These are phyloP conservation scores for Collybia mongolica DNA, from an alignment of 768 basidiomycete genomes.

Conservation along the genomic window DNA sequence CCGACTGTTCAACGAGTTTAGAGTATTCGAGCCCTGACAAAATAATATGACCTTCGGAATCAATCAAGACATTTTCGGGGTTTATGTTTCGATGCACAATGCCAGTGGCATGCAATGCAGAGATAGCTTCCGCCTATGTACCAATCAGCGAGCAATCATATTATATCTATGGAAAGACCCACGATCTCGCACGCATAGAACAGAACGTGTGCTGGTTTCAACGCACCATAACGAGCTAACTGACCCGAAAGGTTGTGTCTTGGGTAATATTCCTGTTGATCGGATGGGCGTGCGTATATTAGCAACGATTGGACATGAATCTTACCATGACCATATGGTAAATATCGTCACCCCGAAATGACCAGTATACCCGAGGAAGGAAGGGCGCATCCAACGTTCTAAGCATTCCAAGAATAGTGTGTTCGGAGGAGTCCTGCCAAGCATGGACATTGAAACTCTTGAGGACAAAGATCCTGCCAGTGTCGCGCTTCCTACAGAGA, in stretches of 20 bases:
- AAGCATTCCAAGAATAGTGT: conserved; percentile 32
- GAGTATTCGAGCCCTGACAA: conserved; percentile 1
- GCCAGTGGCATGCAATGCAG: conserved; percentile 39
- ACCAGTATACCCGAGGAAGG: conserved; percentile 35
- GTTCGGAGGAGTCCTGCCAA: conserved; percentile 26
- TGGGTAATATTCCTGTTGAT: conserved; percentile 30
- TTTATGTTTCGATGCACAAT: conserved; percentile 47
- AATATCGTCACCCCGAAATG: conserved; percentile 36
- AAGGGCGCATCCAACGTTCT: conserved; percentile 34
- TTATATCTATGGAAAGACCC: conserved; percentile 8
- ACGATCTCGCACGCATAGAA: conserved; percentile 53
- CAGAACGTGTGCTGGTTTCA: conserved; percentile 32
- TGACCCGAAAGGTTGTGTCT: conserved; percentile 27
- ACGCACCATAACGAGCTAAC: conserved; percentile 28
- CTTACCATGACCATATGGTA: conserved; percentile 41
- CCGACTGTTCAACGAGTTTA: conserved; percentile 10
- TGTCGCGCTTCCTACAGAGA: conserved; percentile 27
- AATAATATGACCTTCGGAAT: conserved; percentile 43
- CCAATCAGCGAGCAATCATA: neutral
- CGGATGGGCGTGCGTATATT: neutral
- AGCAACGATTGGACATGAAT: neutral
- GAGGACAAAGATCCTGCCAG: conserved; percentile 29
- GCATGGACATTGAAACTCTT: conserved; percentile 17
- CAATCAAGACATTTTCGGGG: conserved; percentile 44
- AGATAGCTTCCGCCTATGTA: conserved; percentile 39